Percentiles rank a stretch among this genome's conserved stretches.
These are phyloP conservation scores for Coemansia sp. DNA, from an alignment of 192 early-diverging fungal genomes.

Conservation along the genomic window DNA sequence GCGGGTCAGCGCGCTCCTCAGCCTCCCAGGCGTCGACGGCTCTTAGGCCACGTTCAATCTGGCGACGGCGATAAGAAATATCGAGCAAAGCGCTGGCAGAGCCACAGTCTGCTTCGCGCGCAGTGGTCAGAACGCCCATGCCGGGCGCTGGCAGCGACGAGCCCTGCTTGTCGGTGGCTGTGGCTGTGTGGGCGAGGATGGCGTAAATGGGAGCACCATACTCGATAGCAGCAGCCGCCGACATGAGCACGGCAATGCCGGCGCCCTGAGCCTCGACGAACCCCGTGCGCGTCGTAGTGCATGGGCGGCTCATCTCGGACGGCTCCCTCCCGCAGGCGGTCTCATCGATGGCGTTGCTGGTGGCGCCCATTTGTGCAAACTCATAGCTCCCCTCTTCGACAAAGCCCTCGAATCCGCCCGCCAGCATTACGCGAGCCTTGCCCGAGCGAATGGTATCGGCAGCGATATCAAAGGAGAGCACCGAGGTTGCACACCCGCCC, in stretches of 20 bases:
- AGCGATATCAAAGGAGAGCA: slow-evolving; percentile 87
- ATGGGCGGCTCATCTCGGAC: slow-evolving; percentile 86
- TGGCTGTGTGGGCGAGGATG: slow-evolving; percentile 81
- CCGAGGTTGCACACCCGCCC: slow-evolving; percentile 91
- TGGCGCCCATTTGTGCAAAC: slow-evolving; percentile 99
- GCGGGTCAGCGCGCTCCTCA: slow-evolving; percentile 6
- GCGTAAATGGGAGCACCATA: slow-evolving; percentile 92
- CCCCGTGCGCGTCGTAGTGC: slow-evolving; percentile 79
- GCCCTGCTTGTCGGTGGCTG: slow-evolving; percentile 94
- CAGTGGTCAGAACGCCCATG: slow-evolving; percentile 88
- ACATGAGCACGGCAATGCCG: slow-evolving; percentile 89
- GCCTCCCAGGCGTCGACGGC: slow-evolving; percentile 19
- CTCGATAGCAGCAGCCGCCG: slow-evolving; percentile 78
- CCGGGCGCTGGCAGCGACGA: slow-evolving; percentile 93
- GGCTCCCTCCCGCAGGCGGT: slow-evolving; percentile 79
- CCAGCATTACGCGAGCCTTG: slow-evolving; percentile 90
- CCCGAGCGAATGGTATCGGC: slow-evolving; percentile 85
- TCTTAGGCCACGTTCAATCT: slow-evolving; percentile 51
- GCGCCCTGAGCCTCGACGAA: slow-evolving; percentile 97
- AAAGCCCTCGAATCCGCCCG: slow-evolving; percentile 92
- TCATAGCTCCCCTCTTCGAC: slow-evolving; percentile 92
- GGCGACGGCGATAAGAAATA: slow-evolving; percentile 79
- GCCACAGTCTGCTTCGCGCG: slow-evolving; percentile 57
- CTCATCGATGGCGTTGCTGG: slow-evolving; percentile 79
- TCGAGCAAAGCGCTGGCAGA: slow-evolving; percentile 60